Evolutionary conservation across 176 grass and related monocot genomes (phyloP), one percentile per base, ranked within the genome.

Genomic region (Neostapfia colusana): DNA sequence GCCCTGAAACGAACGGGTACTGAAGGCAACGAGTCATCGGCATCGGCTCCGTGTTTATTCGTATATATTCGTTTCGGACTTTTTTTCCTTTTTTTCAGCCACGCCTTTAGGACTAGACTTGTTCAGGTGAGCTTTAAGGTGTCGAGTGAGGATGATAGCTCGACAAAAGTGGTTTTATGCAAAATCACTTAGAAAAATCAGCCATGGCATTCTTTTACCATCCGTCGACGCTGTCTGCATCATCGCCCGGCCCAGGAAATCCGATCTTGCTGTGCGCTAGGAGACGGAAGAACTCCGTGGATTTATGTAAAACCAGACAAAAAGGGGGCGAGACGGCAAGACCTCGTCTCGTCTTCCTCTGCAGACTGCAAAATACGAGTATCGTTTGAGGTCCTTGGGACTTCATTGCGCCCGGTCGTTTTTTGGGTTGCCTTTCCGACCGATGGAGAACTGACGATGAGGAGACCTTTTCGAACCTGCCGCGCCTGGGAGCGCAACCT

Each of bases 161-260:
- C 51, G 5, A 25, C 11, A 25, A 88, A 15, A 18, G 4, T 9
- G 7, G 5, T 41, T 37, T 37, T 69, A 44, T 25, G 2, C 45
- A 23, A 81, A 63, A 43, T 10, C 31, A 31, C 31, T 31, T 31
- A 31, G 66, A 23, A 81, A 69, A 63, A 43, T 10, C n/a, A n/a
- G n/a, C 20, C 15, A 43, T 4, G 43, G 56, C 76, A 74, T 74
- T 80, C 40, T 26, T 68, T 18, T 13, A 50, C 64, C 70, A 26
- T 7, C 21, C 15, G 78, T 25, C 44, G 72, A 56, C 45, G 44
- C 44, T 27, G 78, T 86, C 56, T 6, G 55, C 44, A 25, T 86
- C 77, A 17, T 81, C 77, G 44, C 70, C 39, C 68, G 27, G 35
- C 70, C 39, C 68, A 41, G 41, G 12, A 85, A 85, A 74, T 65